Evolutionary conservation across 73 alveolate species (phyloP).

Genomic region (Uronychia setigera): DNA sequence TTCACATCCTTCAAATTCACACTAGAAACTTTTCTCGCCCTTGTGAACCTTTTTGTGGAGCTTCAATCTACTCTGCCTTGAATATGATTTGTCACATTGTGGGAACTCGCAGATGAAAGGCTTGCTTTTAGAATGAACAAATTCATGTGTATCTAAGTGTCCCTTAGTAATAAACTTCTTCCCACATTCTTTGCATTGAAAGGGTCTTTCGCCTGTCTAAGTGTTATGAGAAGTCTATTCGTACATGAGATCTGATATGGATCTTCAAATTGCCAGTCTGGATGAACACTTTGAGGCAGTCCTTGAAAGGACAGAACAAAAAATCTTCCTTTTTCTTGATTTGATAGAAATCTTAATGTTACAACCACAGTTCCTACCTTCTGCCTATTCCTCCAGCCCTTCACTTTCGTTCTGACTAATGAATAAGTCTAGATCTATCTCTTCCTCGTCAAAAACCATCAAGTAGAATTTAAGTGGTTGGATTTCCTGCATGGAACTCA

Average conservation of each 20-base stretch:
- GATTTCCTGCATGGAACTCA: neutral
- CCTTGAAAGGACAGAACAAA: neutral
- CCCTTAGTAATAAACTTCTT: neutral
- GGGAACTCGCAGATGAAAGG: neutral
- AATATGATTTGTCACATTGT: neutral
- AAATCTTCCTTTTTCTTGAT: neutral
- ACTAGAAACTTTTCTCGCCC: neutral
- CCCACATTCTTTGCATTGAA: neutral
- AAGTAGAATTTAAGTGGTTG: neutral
- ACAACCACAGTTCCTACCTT: neutral
- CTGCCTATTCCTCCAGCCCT: neutral
- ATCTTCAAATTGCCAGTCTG: neutral
- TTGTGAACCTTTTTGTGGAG: neutral
- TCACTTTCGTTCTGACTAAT: neutral
- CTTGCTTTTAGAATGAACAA: neutral
- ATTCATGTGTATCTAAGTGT: neutral
- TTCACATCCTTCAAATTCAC: slow-evolving; percentile 57
- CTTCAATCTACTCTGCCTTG: neutral
- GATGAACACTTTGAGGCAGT: neutral
- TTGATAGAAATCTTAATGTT: neutral
- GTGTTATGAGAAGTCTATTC: too few relatives aligned
- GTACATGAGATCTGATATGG: neutral
- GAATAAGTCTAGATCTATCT: neutral
- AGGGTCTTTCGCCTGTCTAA: neutral
- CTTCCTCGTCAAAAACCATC: neutral